A percentile compares a stretch with the other conserved stretches of the same genome.
phyloP scores from a whole-genome alignment of 73 alveolate genomes.

The Tetrahymena elliotti region DNA sequence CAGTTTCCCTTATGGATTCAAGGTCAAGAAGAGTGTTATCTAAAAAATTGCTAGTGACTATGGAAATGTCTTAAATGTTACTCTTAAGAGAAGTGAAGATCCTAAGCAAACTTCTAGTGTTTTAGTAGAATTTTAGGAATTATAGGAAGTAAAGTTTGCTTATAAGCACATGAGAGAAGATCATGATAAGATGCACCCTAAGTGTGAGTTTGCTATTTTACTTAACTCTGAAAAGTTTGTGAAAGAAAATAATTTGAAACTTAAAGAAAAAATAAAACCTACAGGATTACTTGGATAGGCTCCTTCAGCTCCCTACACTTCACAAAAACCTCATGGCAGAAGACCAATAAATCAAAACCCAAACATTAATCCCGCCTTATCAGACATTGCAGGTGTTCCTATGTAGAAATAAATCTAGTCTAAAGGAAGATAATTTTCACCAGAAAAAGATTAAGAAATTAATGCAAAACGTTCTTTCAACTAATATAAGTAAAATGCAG shows the following conservation, averaged over 20 bases:
- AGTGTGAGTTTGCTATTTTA: background rate
- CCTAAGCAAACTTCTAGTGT: background rate
- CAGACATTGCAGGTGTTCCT: background rate
- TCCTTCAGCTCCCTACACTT: background rate
- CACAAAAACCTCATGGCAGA: background rate
- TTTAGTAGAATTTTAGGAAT: background rate
- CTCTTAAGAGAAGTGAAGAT: background rate
- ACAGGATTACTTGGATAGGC: background rate
- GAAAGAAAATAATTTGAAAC: background rate
- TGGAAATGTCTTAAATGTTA: background rate
- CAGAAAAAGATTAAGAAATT: background rate
- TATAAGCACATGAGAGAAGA: background rate
- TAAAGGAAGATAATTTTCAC: background rate
- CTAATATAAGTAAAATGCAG: background rate
- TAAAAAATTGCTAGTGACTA: background rate
- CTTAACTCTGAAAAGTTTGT: background rate
- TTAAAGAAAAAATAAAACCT: background rate
- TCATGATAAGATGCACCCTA: background rate
- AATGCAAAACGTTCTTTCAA: background rate
- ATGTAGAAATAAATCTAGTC: background rate
- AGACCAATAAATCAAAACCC: background rate
- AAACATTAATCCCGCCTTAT: background rate
- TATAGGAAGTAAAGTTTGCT: background rate
- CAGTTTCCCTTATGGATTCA: background rate
- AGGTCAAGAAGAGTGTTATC: background rate